Evolutionary conservation across 208 protist genomes (phyloP).

Genomic region (Angomonas ambiguus): DNA sequence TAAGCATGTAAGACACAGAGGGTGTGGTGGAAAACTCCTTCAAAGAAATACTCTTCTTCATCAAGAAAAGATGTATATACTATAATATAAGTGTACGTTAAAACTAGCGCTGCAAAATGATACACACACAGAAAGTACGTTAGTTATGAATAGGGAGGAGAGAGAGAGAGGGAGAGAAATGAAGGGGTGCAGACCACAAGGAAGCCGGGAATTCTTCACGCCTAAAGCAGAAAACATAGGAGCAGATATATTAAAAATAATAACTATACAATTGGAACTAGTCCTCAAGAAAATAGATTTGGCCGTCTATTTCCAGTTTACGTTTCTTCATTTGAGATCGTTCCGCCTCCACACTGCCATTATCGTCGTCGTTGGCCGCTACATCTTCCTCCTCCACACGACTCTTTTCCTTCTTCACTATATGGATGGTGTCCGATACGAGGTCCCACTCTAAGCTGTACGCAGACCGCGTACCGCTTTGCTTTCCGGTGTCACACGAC

Average conservation of each 20-base stretch:
- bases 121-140: constrained; percentile 5
- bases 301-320: constrained; percentile 55
- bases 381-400: not conserved
- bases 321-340: constrained; percentile 29
- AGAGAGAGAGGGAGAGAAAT: not conserved
- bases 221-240: not conserved
- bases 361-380: not conserved
- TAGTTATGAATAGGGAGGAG: not conserved
- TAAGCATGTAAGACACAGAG: constrained; percentile 88
- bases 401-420: not conserved
- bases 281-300: constrained; percentile 14
- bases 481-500: constrained; percentile 4
- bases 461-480: not conserved
- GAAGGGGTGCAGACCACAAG: too few species aligned
- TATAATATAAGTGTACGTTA: not conserved
- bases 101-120: not conserved
- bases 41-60: constrained; percentile 88
- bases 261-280: not conserved
- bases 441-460: constrained; percentile 35
- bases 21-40: constrained; percentile 90
- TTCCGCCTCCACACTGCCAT: constrained; percentile 17
- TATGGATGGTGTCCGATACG: constrained; percentile 7
- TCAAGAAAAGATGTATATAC: constrained; percentile 12
- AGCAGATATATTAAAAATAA: constrained; percentile 1
- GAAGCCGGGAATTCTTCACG: too few species aligned